Conservation (phyloP, 257 asterid genomes). For the Coffea eugenioides region DNA sequence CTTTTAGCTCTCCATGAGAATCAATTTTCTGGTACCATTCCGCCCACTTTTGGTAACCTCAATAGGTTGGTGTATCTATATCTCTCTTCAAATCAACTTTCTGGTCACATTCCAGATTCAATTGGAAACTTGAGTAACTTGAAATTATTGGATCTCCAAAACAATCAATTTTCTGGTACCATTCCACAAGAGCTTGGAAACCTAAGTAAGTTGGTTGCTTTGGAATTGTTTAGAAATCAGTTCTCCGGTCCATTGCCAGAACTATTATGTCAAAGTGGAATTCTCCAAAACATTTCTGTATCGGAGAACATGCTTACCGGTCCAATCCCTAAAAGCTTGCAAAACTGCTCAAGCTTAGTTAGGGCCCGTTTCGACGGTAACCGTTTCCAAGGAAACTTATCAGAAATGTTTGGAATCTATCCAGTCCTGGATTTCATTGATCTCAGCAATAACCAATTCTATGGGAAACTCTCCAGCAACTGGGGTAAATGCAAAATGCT, state of each 20-base stretch:
- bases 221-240: background rate
- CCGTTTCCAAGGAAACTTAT: constrained; percentile 26
- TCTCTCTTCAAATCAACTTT: background rate
- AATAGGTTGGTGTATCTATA: too few species aligned
- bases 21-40: background rate
- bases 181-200: constrained; percentile 23
- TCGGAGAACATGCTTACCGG: constrained; percentile 25
- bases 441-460: constrained; percentile 29
- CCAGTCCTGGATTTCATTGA: constrained; percentile 27
- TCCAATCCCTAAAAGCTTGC: constrained; percentile 26
- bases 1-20: too few species aligned
- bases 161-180: constrained; percentile 12
- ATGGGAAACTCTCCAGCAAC: constrained; percentile 28
- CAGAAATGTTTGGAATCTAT: constrained; percentile 32
- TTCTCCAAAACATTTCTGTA: constrained; percentile 14
- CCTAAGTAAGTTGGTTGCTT: constrained; percentile 3
- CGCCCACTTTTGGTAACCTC: too few species aligned
- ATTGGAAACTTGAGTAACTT: too few species aligned
- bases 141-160: too few species aligned
- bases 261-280: constrained; percentile 25
- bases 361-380: constrained; percentile 27
- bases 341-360: constrained; percentile 26
- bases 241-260: too few species aligned
- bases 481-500: constrained; percentile 31
- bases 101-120: too few species aligned